Percentiles rank a stretch among this genome's conserved stretches.
Evolutionary conservation across 352 stramenopile genomes (phyloP).

Genomic region (Pythium aquatile): DNA sequence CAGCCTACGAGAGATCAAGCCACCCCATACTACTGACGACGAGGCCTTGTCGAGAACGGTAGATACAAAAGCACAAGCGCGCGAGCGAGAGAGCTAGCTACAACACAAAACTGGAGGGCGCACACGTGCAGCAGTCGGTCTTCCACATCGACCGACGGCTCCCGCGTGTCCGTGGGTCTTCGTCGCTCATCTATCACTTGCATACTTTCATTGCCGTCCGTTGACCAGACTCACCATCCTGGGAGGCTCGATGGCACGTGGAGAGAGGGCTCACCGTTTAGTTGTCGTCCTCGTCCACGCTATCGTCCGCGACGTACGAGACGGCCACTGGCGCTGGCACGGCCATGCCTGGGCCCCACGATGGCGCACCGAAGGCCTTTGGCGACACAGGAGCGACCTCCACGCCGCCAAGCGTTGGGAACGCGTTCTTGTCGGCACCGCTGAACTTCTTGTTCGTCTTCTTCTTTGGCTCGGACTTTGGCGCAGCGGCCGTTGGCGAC

Average conservation of each 20-base stretch:
- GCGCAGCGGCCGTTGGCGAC: conserved; percentile 22
- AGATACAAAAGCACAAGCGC: background rate
- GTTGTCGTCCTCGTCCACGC: conserved; percentile 24
- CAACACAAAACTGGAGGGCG: conserved; percentile 26
- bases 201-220: background rate
- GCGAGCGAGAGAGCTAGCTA: conserved; percentile 10
- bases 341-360: conserved; percentile 63
- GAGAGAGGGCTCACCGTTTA: background rate
- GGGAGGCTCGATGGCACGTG: background rate
- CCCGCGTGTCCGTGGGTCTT: background rate
- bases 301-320: conserved; percentile 26
- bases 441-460: conserved; percentile 82
- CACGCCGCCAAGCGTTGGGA: conserved; percentile 71
- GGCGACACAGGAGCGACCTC: conserved; percentile 32
- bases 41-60: background rate
- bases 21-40: conserved; percentile 3
- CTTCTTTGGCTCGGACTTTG: conserved; percentile 60
- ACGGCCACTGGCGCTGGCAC: conserved; percentile 33
- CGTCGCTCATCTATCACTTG: background rate
- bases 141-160: conserved; percentile 26
- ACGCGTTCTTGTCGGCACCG: conserved; percentile 69
- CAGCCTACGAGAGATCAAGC: conserved; percentile 2
- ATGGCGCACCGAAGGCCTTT: conserved; percentile 16
- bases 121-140: conserved; percentile 46
- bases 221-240: conserved; percentile 15